Conservation (phyloP, 441 rosid species). For the Daphne laureola region DNA sequence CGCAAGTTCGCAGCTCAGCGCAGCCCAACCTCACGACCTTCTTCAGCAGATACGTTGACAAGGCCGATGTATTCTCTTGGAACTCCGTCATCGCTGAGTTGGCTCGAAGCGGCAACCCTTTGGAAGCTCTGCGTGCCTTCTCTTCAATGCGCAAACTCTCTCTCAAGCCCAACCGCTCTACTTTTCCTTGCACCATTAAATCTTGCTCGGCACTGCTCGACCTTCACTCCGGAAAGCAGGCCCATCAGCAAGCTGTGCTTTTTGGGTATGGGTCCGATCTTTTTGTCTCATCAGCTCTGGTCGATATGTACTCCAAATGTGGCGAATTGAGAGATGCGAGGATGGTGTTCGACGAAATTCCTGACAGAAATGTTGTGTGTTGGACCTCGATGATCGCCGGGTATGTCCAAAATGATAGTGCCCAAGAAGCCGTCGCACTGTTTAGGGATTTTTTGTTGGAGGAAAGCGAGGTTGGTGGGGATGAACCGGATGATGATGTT, state of each 20-base stretch:
- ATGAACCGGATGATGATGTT: constrained; percentile 22
- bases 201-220: constrained; percentile 75
- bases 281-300: constrained; percentile 51
- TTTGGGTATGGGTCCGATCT: constrained; percentile 54
- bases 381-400: constrained; percentile 75
- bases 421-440: constrained; percentile 44
- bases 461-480: constrained; percentile 30
- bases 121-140: constrained; percentile 74
- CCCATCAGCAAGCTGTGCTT: constrained; percentile 74
- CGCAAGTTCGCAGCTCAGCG: constrained; percentile 21
- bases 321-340: constrained; percentile 43
- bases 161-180: constrained; percentile 61
- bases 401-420: constrained; percentile 50
- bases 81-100: constrained; percentile 75
- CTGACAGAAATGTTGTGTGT: constrained; percentile 40
- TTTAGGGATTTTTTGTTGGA: constrained; percentile 54
- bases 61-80: constrained; percentile 67
- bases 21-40: constrained; percentile 40
- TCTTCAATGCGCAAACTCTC: constrained; percentile 69
- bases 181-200: constrained; percentile 80
- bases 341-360: constrained; percentile 53
- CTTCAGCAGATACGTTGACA: constrained; percentile 69
- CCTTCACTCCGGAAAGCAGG: constrained; percentile 56
- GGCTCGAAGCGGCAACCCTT: constrained; percentile 68
- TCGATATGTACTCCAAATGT: constrained; percentile 51